Evolutionary conservation across 163 green algal genomes (phyloP), one percentile per base, ranked within the genome.

Genomic region (Chloromonas sp.): DNA sequence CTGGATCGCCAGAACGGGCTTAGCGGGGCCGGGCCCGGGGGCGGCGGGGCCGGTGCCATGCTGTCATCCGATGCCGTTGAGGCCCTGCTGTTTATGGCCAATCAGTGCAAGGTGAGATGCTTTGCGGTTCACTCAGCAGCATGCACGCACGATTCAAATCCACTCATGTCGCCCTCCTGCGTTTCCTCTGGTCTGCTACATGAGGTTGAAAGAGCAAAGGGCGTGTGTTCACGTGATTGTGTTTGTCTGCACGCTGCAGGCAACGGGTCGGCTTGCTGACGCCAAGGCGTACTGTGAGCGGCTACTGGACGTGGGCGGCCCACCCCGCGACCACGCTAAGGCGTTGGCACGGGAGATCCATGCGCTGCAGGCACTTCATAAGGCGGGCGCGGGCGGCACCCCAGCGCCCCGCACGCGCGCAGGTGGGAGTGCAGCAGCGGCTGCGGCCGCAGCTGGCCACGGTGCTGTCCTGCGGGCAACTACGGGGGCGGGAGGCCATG

Each of bases 31-130:
- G 2, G 61, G 3, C 36, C 36, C 36, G 11, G 83, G 60, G 2
- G 74, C 15, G 59, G 66, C 81, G 61, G 36, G 81, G n/a, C 60
- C 58, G 60, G 15, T 61, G 81, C 71, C 0, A 87, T 62, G 77
- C 14, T 5, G 58, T 71, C 81, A 59, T 83, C 0, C 66, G 95
- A 98, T 80, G 90, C 90, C 0, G 87, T 96, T 57, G 94, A 97
- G 79, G 95, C 95, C 1, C 90, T 98, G 83, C 85, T 94, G 57
- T 98, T 95, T 89, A 90, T 98, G 60, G 95, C 94, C 61, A 61
- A n/a, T 14, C 82, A 36, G 2, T 71, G 58, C 15, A 81, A 61
- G 78, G 78, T 81, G 36, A 66, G 36, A 14, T 3, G 61, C 71
- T n/a, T 11, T 79, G 71, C 14, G 71, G 5, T 58, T 2, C 71